Base-by-base conservation (phyloP, 2,329 filamentous ascomycete species). In the Aureobasidium pullulans region DNA sequence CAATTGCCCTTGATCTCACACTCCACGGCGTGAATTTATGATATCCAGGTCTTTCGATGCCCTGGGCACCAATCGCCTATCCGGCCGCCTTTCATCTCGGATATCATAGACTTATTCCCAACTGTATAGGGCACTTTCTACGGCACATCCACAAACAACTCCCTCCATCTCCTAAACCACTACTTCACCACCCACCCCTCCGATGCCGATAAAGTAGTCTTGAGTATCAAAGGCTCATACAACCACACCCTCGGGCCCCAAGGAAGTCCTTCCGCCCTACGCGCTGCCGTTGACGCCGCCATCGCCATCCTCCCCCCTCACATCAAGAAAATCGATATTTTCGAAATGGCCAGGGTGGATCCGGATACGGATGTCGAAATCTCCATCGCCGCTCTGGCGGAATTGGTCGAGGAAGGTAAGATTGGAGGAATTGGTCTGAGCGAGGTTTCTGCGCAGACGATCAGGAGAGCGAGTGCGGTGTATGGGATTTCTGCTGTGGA, bases 401-500 rank as follows among this genome's bases (percentile, higher is more conserved):
- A 71, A 68, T 71, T 66, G 40, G 64, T 67, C 29, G 63, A 70
- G 23, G 62, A 60, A 16, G 71, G 71, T 11, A 72, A 78, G 67
- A 59, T 79, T 8, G 77, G 77, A 10, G 77, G 77, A 1, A 75
- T 80, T 60, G 70, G 71, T 36, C 62, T 80, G 64, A 75, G 71
- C 13, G 77, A 80, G 63, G 76, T 76, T 56, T 70, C 68, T n/a
- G 76, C 74, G 19, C 66, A 74, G 29, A 74, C 73, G 1, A 79
- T 80, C 60, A 69, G 77, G 47, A 74, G 75, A 59, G 80, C 77
- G 29, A 73, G 77, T 48, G 77, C 78, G 56, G 76, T 84, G 43
- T 77, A 80, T 63, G 81, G 80, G 16, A 79, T 86, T 50, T 75
- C 76, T 1, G 78, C 79, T 1, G 82, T 86, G 7, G 84, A 87